Evolutionary conservation across 2,329 filamentous ascomycete species (phyloP), one percentile per base, ranked within the genome.

Genomic region (Aspergillus piperis): DNA sequence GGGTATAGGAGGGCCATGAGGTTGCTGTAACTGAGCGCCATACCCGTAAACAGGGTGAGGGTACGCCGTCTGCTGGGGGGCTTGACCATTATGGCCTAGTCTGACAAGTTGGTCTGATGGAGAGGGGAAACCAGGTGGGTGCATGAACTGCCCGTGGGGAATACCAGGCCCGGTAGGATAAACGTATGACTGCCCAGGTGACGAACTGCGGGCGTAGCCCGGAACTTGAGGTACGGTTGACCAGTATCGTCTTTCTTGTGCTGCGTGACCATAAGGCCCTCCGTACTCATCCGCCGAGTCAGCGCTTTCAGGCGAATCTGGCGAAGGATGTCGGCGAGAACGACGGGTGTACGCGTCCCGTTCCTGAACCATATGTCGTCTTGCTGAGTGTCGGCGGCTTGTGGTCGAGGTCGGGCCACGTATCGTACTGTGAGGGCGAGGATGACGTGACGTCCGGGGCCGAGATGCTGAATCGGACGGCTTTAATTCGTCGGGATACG

Each of bases 211-310:
- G 15, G 75, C 65, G 63, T 80, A 80, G n/a, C 71, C 71, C 48
- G 68, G 62, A 21, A 66, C 68, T 21, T 71, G 73, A 5, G 68
- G 65, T 17, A 67, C 52, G n/a, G 68, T 65, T 19, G 70, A 69
- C 75, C 75, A 78, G 48, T 66, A 64, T 48, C 70, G 70, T 39
- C 71, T 69, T 5, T 75, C 76, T 23, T 70, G 73, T 54, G 73
- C 68, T 15, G 68, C 65, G 52, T 70, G 76, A 62, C 75, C 76
- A 78, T 82, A 80, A 76, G 79, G 67, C 69, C 74, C 64, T 63
- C 78, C 75, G 71, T 83, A 88, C n/a, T 90, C 86, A 23, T 90
- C 86, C 19, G 81, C 81, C 38, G 84, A 84, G 73, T 90, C 88
- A 79, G 84, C 81, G 73, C 83, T 90, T 79, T 86, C 84, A 58